A percentile compares a stretch with the other conserved stretches of the same genome.
phyloP scores from a whole-genome alignment of 73 alveolate genomes.

The Paramecium bursaria region DNA sequence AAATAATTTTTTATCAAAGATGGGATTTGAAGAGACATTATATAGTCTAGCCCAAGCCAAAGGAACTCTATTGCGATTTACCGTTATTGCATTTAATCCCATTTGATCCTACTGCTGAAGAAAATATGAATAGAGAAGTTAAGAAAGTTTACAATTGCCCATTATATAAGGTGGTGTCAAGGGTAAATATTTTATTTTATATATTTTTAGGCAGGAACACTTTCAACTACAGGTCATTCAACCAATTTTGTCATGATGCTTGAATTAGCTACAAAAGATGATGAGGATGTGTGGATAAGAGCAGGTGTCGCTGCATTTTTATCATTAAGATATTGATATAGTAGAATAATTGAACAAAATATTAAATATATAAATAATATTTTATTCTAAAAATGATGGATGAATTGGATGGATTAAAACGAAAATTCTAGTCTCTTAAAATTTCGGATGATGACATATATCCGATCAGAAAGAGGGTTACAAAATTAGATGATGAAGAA shows the following conservation, averaged over 20 bases:
- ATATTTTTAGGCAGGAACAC: conserved; percentile 54
- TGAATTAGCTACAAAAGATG: conserved; percentile 95
- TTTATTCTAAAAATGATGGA: too few species aligned
- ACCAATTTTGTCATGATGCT: conserved; percentile 98
- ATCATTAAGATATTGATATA: conserved; percentile 93
- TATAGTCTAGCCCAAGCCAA: conserved; percentile 93
- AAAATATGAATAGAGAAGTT: neutral
- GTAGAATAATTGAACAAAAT: too few species aligned
- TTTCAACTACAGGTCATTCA: conserved; percentile 92
- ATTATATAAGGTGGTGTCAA: conserved; percentile 97
- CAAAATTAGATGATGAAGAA: too few species aligned
- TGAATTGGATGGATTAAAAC: too few species aligned
- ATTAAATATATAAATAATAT: too few species aligned
- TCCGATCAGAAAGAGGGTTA: too few species aligned
- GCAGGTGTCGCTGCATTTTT: conserved; percentile 99
- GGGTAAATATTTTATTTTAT: conserved; percentile 92
- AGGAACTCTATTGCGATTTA: conserved; percentile 97
- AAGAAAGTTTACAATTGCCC: conserved; percentile 93
- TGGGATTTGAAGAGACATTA: conserved; percentile 94
- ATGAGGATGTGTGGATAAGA: conserved; percentile 98
- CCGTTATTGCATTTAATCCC: conserved; percentile 99
- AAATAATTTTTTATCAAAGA: conserved; percentile 91
- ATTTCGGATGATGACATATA: too few species aligned
- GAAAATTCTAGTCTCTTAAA: too few species aligned
- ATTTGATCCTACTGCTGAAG: conserved; percentile 6